Evolutionary conservation across 139 green algal species (phyloP).

Genomic region (Gonium pectorale): DNA sequence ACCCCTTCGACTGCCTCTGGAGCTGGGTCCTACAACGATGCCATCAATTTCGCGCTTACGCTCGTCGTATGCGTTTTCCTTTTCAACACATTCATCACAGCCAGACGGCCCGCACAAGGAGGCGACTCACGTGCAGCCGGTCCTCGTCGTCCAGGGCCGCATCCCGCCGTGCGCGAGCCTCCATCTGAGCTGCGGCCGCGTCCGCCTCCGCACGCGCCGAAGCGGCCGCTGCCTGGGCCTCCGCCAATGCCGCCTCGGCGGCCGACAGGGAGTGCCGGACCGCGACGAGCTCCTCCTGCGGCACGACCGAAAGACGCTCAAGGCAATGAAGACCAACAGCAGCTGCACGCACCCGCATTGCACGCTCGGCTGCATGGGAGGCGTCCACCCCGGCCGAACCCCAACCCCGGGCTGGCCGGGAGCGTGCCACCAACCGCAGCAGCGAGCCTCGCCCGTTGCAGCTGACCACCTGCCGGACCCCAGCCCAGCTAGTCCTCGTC

Average conservation of each 20-base stretch:
- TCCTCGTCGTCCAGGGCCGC: constrained; percentile 37
- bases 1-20: no score
- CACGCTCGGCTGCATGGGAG: no score
- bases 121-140: not conserved
- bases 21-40: no score
- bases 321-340: no score
- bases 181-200: constrained; percentile 28
- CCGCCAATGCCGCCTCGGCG: not conserved
- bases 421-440: no score
- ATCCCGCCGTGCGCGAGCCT: constrained; percentile 27
- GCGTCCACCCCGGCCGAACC: no score
- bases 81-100: not conserved
- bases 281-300: constrained; percentile 31
- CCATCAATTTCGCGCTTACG: no score
- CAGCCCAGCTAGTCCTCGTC: no score
- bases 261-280: constrained; percentile 13
- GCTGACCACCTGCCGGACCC: no score
- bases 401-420: no score
- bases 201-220: constrained; percentile 24
- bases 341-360: no score
- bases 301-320: not conserved
- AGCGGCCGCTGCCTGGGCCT: not conserved
- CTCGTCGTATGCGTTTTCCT: not conserved
- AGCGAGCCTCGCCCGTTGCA: no score
- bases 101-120: not conserved